Evolutionary conservation across 805 yeast genomes (phyloP).

Genomic region (Candida broadrunensis): DNA sequence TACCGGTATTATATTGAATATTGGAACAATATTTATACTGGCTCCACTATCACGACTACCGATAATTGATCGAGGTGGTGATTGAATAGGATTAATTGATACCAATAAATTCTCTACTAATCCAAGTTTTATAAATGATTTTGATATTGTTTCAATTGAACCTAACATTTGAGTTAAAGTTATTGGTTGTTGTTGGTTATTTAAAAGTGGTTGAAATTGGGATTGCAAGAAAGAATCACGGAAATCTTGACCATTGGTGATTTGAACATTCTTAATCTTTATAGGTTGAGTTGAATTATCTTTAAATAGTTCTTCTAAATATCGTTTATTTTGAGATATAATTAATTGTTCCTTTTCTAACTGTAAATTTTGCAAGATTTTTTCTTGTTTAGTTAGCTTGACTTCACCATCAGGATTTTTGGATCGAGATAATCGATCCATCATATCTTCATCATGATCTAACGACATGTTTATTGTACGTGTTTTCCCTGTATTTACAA

Average conservation of each 20-base stretch:
- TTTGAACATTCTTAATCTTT: conserved; percentile 40
- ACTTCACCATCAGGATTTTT: conserved; percentile 6
- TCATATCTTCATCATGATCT: conserved; percentile 26
- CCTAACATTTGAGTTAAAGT: conserved; percentile 40
- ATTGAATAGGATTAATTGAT: conserved; percentile 19
- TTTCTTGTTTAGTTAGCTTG: conserved; percentile 17
- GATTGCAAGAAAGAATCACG: conserved; percentile 42
- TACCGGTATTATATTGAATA: conserved; percentile 46
- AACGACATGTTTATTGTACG: conserved; percentile 6
- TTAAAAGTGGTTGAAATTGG: conserved; percentile 48
- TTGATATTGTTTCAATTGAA: conserved; percentile 43
- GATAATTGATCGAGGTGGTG: neutral
- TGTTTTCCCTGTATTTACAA: no score
- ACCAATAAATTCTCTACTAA: conserved; percentile 42
- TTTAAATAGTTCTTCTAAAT: conserved; percentile 29
- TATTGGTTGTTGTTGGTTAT: conserved; percentile 18
- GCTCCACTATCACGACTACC: conserved; percentile 7
- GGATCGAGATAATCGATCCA: conserved; percentile 23
- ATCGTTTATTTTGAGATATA: conserved; percentile 29
- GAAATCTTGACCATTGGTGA: conserved; percentile 47
- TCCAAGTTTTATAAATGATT: conserved; percentile 41
- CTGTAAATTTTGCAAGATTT: conserved; percentile 21
- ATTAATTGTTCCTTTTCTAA: conserved; percentile 28
- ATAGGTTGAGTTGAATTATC: conserved; percentile 40
- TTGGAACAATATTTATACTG: conserved; percentile 28